Evolutionary conservation across 768 basidiomycete genomes (phyloP), one percentile per base, ranked within the genome.

Genomic region (Mycena floridula): DNA sequence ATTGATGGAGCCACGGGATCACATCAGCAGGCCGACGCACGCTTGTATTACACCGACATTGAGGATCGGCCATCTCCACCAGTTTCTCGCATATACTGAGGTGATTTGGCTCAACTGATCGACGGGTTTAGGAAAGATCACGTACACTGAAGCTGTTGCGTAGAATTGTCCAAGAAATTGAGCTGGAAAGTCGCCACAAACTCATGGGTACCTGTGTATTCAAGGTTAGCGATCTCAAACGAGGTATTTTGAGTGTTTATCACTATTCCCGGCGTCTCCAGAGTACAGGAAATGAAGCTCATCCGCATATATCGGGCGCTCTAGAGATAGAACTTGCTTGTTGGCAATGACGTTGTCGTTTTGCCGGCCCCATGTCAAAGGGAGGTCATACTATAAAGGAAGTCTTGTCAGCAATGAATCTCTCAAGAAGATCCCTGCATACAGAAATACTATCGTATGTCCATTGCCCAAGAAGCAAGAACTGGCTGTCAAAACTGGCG

Each of bases 231-330:
- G 28, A 11, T 18, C 26, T 27, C 18, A 35, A 32, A 39, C n/a
- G n/a, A 32, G 26, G 15, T 25, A 23, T n/a, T 13, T 27, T n/a
- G 25, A 37, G 13, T 24, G n/a, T 23, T 25, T 49, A 64, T 42
- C 35, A 66, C 70, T 47, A n/a, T 61, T 54, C 1, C 36, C 45
- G 5, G 62, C 64, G 38, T 72, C 71, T 21, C 69, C 71, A 18
- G 72, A 63, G 50, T 76, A 77, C 9, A 76, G 48, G 40, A 76
- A 60, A 45, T 76, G 73, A 21, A 79, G 53, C 46, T 77, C 65
- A 46, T 77, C 76, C 1, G 67, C 60, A 47, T 56, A 64, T 0
- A 63, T 65, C n/a, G 60, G 54, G 0, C 55, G 42, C 7, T 54
- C 43, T 16, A 71, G 55, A 5, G 57, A 46, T 11, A 78, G 40